phyloP scores from a whole-genome alignment of 345 rosid genomes.

The Eucalyptus cloeziana region DNA sequence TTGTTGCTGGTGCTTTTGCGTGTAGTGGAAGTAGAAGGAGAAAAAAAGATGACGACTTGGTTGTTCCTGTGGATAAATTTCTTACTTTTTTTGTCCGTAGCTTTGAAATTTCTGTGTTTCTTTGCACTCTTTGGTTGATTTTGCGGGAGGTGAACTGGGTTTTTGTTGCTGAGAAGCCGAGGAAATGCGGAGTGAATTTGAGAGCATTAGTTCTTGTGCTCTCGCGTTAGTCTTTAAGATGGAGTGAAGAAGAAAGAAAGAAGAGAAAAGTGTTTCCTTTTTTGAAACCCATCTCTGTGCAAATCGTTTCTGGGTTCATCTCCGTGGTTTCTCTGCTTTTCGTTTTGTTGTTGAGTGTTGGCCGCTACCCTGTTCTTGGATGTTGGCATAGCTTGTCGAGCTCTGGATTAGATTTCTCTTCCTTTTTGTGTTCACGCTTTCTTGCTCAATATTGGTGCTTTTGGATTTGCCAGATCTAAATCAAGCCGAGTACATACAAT shows the following conservation, averaged over 20 bases:
- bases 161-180: background rate
- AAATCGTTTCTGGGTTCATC: background rate
- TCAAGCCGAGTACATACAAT: conserved; percentile 12
- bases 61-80: background rate
- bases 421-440: background rate
- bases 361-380: background rate
- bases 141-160: background rate
- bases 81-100: background rate
- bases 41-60: background rate
- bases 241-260: background rate
- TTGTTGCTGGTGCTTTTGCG: background rate
- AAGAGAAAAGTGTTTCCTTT: background rate
- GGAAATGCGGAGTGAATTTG: background rate
- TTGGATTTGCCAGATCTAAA: conserved; percentile 12
- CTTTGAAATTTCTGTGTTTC: background rate
- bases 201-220: background rate
- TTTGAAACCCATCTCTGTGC: background rate
- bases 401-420: background rate
- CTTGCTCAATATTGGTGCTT: background rate
- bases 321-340: background rate
- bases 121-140: background rate
- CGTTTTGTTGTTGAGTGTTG: background rate
- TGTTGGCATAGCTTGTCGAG: background rate
- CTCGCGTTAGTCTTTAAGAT: background rate
- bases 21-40: background rate